Base-by-base conservation (phyloP, 371 early-diverging fungal species). In the Syncephalis plumigaleata region DNA sequence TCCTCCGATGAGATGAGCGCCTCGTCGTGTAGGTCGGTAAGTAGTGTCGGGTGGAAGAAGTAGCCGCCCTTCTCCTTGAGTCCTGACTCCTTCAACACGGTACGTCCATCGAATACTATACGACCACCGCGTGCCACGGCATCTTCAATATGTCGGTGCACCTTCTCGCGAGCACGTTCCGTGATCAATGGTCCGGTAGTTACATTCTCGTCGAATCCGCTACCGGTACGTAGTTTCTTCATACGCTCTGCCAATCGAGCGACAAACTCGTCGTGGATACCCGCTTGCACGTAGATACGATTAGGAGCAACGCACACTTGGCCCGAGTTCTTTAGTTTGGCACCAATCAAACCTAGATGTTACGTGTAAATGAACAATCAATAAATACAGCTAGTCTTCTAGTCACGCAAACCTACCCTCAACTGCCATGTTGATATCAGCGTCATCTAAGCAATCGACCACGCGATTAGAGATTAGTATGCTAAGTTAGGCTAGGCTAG, bases 301-400 rank as follows among this genome's bases (percentile, higher is more conserved):
- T 91, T 91, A 22, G 84, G 79, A 44, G 77, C 77, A 36, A 91
- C 78, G 55, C 89, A 88, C 0, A 87, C 85, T 56, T 88, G 89
- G 1, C 91, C 93, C 23, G 84, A 70, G 51, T 81, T 79, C 51
- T 89, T 71, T 69, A 84, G 90, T 61, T 90, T 92, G 53, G 79
- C 73, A 3, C 62, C 62, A 20, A 92, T 56, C 5, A 68, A 58
- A 46, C 68, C 56, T 65, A n/a, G 27, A 39, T 20, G 15, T 9
- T 45, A 31, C 18, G 11, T 42, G 43, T 37, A 50, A 20, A 13
- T 2, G 0, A 36, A 13, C 24, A 0, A 37, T 26, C 22, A 13
- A 13, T 3, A 22, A 11, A 9, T 42, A 22, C 31, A 7, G 31
- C 31, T 31, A 31, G 4, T 31, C 31, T 7, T 31, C 31, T 11